Evolutionary conservation across 2,329 filamentous ascomycete genomes (phyloP).

Genomic region (Penicillium sp.): DNA sequence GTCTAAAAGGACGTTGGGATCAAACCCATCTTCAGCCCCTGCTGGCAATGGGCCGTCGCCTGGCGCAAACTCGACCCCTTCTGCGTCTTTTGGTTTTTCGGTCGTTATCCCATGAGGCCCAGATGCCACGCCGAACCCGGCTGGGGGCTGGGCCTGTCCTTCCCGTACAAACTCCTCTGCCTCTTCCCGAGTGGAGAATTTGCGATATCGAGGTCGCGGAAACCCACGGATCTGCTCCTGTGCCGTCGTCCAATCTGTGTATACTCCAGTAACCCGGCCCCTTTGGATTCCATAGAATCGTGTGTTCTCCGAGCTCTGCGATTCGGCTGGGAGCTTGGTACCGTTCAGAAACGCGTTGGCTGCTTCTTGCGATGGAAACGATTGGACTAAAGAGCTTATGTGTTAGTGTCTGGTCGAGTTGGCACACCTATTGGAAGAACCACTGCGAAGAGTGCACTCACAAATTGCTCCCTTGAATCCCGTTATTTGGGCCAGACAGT

Average conservation of each 20-base stretch:
- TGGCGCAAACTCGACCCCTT: slow-evolving; percentile 49
- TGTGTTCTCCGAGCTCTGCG: slow-evolving; percentile 40
- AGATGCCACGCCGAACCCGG: slow-evolving; percentile 34
- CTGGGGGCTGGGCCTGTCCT: slow-evolving; percentile 33
- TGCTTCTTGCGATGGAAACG: slow-evolving; percentile 70
- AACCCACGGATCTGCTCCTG: slow-evolving; percentile 72
- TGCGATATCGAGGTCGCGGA: slow-evolving; percentile 67
- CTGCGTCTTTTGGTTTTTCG: slow-evolving; percentile 45
- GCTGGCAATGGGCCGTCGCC: slow-evolving; percentile 57
- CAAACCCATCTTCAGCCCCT: slow-evolving; percentile 62
- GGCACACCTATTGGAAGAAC: neutral
- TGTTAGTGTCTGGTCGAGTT: neutral
- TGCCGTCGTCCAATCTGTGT: slow-evolving; percentile 67
- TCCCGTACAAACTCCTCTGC: slow-evolving; percentile 72
- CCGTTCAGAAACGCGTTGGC: slow-evolving; percentile 76
- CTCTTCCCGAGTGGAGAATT: slow-evolving; percentile 66
- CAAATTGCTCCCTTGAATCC: slow-evolving; percentile 67
- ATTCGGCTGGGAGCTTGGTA: slow-evolving; percentile 47
- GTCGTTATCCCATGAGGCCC: slow-evolving; percentile 41
- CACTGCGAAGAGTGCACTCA: slow-evolving; percentile 48
- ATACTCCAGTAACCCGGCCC: slow-evolving; percentile 61
- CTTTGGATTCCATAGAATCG: slow-evolving; percentile 63
- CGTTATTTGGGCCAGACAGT: slow-evolving; percentile 61
- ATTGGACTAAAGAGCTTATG: slow-evolving; percentile 65
- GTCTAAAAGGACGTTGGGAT: slow-evolving; percentile 58